A percentile compares a stretch with the other conserved stretches of the same genome.
These are phyloP conservation scores for Hibiscus tridactylites DNA, from an alignment of 345 rosid species.

Conservation along the genomic window DNA sequence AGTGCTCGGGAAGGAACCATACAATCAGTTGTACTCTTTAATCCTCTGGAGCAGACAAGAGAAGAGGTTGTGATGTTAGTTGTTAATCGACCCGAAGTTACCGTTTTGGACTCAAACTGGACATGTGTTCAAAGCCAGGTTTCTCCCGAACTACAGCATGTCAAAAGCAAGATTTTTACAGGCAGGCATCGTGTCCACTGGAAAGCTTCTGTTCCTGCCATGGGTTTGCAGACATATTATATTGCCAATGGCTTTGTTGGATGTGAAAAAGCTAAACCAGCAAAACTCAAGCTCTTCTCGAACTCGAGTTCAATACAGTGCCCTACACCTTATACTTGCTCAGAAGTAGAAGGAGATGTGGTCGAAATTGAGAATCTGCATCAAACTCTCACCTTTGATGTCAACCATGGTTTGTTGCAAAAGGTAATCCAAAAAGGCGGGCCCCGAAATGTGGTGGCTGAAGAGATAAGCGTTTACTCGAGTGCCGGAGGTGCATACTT, in stretches of 20 bases:
- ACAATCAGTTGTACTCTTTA: slow-evolving; percentile 71
- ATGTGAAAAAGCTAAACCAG: slow-evolving; percentile 74
- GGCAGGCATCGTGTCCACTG: slow-evolving; percentile 85
- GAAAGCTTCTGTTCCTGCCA: slow-evolving; percentile 84
- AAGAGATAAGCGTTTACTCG: slow-evolving; percentile 73
- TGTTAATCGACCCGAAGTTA: slow-evolving; percentile 63
- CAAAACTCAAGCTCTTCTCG: slow-evolving; percentile 48
- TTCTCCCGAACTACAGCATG: slow-evolving; percentile 91
- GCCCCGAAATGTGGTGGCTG: slow-evolving; percentile 39
- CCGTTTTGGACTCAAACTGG: slow-evolving; percentile 82
- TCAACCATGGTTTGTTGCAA: slow-evolving; percentile 57
- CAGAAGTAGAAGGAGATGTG: slow-evolving; percentile 46
- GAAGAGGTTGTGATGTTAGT: slow-evolving; percentile 74
- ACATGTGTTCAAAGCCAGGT: slow-evolving; percentile 84
- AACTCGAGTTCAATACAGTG: slow-evolving; percentile 47
- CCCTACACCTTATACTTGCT: slow-evolving; percentile 67
- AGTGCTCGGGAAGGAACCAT: slow-evolving; percentile 63
- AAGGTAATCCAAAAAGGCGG: slow-evolving; percentile 48
- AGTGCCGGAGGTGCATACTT: slow-evolving; percentile 85
- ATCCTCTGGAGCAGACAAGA: slow-evolving; percentile 79
- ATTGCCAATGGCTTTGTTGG: slow-evolving; percentile 68
- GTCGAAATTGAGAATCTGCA: slow-evolving; percentile 57
- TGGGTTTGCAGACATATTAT: slow-evolving; percentile 86
- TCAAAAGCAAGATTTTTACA: slow-evolving; percentile 49
- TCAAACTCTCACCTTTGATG: slow-evolving; percentile 65